Conservation (phyloP, 2,329 filamentous ascomycete genomes). For the Allantophomopsis cytisporea region DNA sequence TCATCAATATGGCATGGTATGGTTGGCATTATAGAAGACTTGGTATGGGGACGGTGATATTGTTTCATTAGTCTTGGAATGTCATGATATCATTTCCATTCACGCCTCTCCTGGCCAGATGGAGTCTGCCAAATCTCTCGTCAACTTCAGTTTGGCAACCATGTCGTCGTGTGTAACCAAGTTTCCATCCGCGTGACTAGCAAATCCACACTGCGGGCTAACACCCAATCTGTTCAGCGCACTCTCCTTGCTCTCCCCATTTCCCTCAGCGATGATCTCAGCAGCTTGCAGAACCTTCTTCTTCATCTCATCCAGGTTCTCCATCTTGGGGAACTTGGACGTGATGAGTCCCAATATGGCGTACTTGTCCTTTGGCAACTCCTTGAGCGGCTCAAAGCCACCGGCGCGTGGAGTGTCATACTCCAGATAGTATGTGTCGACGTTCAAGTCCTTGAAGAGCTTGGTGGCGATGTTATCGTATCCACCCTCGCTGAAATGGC, state of each 20-base stretch:
- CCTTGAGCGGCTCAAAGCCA: conserved; percentile 50
- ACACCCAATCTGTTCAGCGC: conserved; percentile 56
- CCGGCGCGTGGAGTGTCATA: conserved; percentile 54
- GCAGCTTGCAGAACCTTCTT: conserved; percentile 45
- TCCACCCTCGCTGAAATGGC: conserved; percentile 53
- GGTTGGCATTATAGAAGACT: no score
- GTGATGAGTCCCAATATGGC: conserved; percentile 55
- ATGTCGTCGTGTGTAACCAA: conserved; percentile 57
- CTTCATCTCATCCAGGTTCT: conserved; percentile 53
- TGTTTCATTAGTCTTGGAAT: no score
- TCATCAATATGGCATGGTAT: no score
- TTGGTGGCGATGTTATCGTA: conserved; percentile 57
- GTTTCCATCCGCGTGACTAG: conserved; percentile 54
- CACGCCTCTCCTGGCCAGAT: conserved; percentile 38
- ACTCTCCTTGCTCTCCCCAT: conserved; percentile 48
- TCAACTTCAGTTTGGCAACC: conserved; percentile 59
- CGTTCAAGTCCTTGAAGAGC: conserved; percentile 48
- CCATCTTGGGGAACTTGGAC: conserved; percentile 47
- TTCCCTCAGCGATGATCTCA: conserved; percentile 57
- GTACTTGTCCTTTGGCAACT: conserved; percentile 46
- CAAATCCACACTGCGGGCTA: conserved; percentile 63
- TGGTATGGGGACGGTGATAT: no score
- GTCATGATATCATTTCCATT: neutral
- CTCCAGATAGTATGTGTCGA: conserved; percentile 57
- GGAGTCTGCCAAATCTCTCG: conserved; percentile 59